Percentiles rank a stretch among this genome's conserved stretches.
These are phyloP conservation scores for Clarireedia sp. DNA, from an alignment of 2,329 filamentous ascomycete species.

Conservation along the genomic window DNA sequence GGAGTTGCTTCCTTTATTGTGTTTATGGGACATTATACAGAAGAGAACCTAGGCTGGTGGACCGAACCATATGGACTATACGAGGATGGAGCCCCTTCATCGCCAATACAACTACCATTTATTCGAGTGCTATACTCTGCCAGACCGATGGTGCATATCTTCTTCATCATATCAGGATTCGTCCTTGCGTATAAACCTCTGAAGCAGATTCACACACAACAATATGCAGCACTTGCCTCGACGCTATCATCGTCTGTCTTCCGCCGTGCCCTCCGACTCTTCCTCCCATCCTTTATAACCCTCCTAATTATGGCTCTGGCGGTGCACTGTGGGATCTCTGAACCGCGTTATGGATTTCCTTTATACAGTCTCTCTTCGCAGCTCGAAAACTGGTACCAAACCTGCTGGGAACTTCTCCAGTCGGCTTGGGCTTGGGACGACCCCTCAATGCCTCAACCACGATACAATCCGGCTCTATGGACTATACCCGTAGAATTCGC, in stretches of 20 bases:
- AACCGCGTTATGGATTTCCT: conserved; percentile 35
- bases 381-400: conserved; percentile 33
- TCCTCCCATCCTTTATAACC: conserved; percentile 37
- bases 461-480: conserved; percentile 27
- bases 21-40: conserved; percentile 39
- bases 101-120: conserved; percentile 39
- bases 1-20: conserved; percentile 42
- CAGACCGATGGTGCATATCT: conserved; percentile 42
- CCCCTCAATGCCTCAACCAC: conserved; percentile 12
- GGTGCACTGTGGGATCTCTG: conserved; percentile 38
- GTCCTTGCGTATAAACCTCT: conserved; percentile 39
- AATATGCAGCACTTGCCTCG: conserved; percentile 32
- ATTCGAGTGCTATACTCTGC: conserved; percentile 38
- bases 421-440: conserved; percentile 21
- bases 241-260: conserved; percentile 40
- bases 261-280: conserved; percentile 39
- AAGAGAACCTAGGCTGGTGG: conserved; percentile 34
- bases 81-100: conserved; percentile 29
- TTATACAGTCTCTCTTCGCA: conserved; percentile 32
- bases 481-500: conserved; percentile 28
- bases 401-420: conserved; percentile 32
- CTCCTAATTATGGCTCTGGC: conserved; percentile 38
- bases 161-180: conserved; percentile 45
- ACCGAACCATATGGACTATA: conserved; percentile 27
- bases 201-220: conserved; percentile 33